These are phyloP conservation scores for Hypomyces rosellus DNA, from an alignment of 2,329 filamentous ascomycete genomes.

Conservation along the genomic window DNA sequence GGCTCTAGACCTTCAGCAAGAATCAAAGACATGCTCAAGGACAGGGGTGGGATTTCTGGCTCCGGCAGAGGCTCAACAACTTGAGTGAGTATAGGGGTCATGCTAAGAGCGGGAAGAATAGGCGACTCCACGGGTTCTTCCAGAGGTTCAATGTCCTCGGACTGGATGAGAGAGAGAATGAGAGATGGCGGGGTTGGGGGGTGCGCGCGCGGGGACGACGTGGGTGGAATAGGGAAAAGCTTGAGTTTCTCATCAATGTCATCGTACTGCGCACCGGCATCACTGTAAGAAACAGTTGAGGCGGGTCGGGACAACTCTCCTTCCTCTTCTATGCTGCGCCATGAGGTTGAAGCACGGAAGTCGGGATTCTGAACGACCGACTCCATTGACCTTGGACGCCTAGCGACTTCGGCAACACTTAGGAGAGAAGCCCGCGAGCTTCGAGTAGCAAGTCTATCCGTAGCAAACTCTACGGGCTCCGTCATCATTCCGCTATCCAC, in stretches of 20 bases:
- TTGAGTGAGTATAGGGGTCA: constrained; percentile 30
- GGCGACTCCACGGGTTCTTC: constrained; percentile 28
- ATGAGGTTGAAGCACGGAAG: constrained; percentile 19
- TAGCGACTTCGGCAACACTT: constrained; percentile 22
- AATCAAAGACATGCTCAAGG: constrained; percentile 23
- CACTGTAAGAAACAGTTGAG: constrained; percentile 47
- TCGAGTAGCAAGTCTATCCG: constrained; percentile 12
- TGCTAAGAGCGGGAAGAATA: constrained; percentile 27
- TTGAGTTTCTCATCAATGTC: constrained; percentile 47
- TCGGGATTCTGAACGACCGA: constrained; percentile 31
- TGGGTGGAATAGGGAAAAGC: constrained; percentile 49
- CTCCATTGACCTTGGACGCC: constrained; percentile 35
- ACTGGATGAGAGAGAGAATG: constrained; percentile 38
- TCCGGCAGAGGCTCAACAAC: constrained; percentile 36
- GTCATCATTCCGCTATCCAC: constrained; percentile 57
- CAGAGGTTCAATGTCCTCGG: constrained; percentile 38
- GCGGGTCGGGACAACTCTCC: constrained; percentile 32
- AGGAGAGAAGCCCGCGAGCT: constrained; percentile 14
- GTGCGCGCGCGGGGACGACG: constrained; percentile 28
- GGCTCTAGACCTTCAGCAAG: constrained; percentile 36
- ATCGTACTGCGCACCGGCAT: constrained; percentile 47
- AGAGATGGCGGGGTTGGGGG: constrained; percentile 30
- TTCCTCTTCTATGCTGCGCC: constrained; percentile 20
- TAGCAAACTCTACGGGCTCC: constrained; percentile 42
- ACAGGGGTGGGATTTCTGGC: constrained; percentile 15